Conservation (phyloP, 208 protist genomes). For the Giardia muris region DNA sequence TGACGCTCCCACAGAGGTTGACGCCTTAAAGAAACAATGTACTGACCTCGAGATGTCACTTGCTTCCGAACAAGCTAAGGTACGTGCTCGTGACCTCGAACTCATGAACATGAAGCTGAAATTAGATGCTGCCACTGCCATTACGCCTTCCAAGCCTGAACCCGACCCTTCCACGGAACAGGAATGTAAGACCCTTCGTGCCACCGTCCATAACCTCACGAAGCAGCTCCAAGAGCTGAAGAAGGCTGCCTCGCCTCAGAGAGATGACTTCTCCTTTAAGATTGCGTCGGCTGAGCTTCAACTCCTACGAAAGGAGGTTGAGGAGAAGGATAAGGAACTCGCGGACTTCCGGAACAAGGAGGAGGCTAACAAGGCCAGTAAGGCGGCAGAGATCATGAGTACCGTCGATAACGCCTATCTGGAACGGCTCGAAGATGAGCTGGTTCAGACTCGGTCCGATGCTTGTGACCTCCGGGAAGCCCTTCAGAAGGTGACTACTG, state of each 20-base stretch:
- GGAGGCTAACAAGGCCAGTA: not conserved
- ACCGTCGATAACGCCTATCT: not conserved
- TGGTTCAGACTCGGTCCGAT: not conserved
- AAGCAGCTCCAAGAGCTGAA: not conserved
- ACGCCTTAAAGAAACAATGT: not conserved
- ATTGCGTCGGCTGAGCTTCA: not conserved
- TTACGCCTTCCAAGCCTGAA: not conserved
- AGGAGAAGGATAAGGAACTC: not conserved
- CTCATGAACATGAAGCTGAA: not conserved
- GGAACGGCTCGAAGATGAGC: not conserved
- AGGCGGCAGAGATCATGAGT: not conserved
- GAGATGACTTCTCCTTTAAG: conserved; percentile 1
- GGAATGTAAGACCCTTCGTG: not conserved
- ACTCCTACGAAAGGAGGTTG: not conserved
- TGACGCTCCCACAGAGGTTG: not conserved
- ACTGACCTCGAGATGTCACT: not conserved
- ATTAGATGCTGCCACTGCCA: not conserved
- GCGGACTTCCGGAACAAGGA: not conserved
- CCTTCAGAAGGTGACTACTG: not conserved
- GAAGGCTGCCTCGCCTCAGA: no score
- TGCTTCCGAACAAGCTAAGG: not conserved
- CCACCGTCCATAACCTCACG: no score
- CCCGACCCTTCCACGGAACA: not conserved
- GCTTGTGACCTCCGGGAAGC: not conserved
- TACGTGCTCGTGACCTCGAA: not conserved